These are phyloP conservation scores for Kurtzmaniella cleridarum DNA, from an alignment of 805 yeast species.

Conservation along the genomic window DNA sequence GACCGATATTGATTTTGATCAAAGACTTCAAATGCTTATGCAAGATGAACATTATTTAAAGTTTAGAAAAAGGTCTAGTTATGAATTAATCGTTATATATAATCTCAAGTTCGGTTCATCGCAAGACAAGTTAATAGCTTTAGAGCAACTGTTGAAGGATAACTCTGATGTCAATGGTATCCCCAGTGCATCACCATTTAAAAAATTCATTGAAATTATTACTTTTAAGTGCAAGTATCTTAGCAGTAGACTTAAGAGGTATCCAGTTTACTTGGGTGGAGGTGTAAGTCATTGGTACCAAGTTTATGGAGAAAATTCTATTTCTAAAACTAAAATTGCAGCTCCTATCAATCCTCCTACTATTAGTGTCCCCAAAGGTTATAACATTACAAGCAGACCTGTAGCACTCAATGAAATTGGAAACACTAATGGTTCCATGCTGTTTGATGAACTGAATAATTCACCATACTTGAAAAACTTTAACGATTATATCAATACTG, in stretches of 20 bases:
- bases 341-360: conserved; percentile 4
- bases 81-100: conserved; percentile 62
- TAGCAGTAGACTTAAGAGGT: conserved; percentile 25
- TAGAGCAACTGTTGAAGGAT: conserved; percentile 30
- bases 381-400: neutral
- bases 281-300: conserved; percentile 33
- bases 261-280: conserved; percentile 32
- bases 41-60: conserved; percentile 49
- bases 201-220: conserved; percentile 35
- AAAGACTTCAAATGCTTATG: conserved; percentile 49
- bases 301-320: conserved; percentile 21
- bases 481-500: conserved; percentile 4
- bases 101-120: conserved; percentile 40
- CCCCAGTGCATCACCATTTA: conserved; percentile 53
- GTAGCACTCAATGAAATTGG: conserved; percentile 1
- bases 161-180: conserved; percentile 30
- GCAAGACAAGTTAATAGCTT: conserved; percentile 24
- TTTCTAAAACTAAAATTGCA: conserved; percentile 9
- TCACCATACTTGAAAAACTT: conserved; percentile 4
- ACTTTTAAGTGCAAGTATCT: conserved; percentile 27
- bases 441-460: neutral
- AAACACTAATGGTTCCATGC: neutral
- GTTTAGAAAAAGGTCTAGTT: conserved; percentile 50
- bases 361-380: neutral
- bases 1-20: conserved; percentile 66